Conservation (phyloP, 1,284 basidiomycete genomes). For the Rhizopogon parksii region DNA sequence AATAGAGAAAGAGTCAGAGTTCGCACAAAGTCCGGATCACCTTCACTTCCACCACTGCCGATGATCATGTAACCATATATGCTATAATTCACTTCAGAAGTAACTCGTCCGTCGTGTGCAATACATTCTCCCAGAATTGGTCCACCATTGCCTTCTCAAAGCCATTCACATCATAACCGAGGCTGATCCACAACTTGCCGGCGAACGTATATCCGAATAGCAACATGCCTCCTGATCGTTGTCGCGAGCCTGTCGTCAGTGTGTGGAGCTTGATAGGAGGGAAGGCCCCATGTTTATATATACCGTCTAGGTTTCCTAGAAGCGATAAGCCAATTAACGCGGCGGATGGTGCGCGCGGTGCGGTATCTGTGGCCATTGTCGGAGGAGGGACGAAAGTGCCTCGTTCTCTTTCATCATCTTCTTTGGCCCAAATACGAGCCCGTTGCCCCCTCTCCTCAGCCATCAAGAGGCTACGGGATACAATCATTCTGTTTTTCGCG, state of each 20-base stretch:
- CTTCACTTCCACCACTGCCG: not conserved
- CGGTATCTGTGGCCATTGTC: conserved; percentile 15
- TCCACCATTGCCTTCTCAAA: conserved; percentile 55
- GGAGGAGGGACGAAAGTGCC: conserved; percentile 37
- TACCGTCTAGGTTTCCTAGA: conserved; percentile 71
- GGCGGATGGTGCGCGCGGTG: conserved; percentile 38
- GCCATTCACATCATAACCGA: conserved; percentile 71
- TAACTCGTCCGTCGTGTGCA: conserved; percentile 47
- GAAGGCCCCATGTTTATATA: conserved; percentile 62
- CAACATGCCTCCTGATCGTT: conserved; percentile 64
- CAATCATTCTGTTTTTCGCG: conserved; percentile 54
- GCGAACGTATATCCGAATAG: conserved; percentile 73
- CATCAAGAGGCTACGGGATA: conserved; percentile 56
- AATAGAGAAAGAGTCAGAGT: not conserved
- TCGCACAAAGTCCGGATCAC: not conserved
- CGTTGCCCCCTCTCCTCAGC: conserved; percentile 53
- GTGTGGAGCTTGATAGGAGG: conserved; percentile 52
- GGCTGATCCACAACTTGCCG: conserved; percentile 63
- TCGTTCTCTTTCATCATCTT: conserved; percentile 59
- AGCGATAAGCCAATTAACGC: conserved; percentile 72
- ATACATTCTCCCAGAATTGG: conserved; percentile 48
- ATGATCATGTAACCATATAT: not conserved
- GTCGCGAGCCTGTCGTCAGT: conserved; percentile 72
- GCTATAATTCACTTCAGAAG: conserved; percentile 13
- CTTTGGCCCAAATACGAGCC: conserved; percentile 58